These are phyloP conservation scores for Drechslera avenae DNA, from an alignment of 2,329 filamentous ascomycete species.

Conservation along the genomic window DNA sequence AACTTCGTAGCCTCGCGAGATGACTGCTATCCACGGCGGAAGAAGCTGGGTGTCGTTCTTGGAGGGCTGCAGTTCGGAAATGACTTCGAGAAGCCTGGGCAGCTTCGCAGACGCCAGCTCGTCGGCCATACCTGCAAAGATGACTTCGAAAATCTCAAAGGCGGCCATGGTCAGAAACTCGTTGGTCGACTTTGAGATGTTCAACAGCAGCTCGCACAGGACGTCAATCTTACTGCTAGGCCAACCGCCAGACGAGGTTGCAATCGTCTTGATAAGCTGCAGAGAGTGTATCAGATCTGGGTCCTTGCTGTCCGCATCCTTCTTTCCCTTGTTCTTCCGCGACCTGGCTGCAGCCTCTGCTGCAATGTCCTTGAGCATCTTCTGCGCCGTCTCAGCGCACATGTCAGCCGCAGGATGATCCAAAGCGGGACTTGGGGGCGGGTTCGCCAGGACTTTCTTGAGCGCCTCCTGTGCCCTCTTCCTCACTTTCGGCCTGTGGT, in stretches of 20 bases:
- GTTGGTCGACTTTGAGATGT: conserved; percentile 87
- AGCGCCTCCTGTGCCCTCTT: conserved; percentile 92
- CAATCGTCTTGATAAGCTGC: conserved; percentile 89
- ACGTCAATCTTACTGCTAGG: conserved; percentile 94
- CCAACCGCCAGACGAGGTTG: conserved; percentile 88
- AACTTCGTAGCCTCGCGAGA: conserved; percentile 93
- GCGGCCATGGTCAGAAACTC: conserved; percentile 96
- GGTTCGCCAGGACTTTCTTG: conserved; percentile 78
- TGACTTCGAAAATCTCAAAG: conserved; percentile 97
- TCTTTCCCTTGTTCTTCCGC: conserved; percentile 62
- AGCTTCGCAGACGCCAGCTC: conserved; percentile 89
- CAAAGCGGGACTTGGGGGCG: conserved; percentile 86
- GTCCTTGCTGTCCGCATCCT: conserved; percentile 67
- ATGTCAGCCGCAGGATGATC: conserved; percentile 96
- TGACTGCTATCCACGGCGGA: conserved; percentile 93
- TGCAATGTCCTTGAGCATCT: conserved; percentile 76
- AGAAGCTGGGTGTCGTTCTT: conserved; percentile 93
- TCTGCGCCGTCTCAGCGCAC: conserved; percentile 89
- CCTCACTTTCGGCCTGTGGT: conserved; percentile 88
- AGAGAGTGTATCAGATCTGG: conserved; percentile 88
- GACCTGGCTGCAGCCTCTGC: conserved; percentile 74
- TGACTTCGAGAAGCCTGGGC: conserved; percentile 85
- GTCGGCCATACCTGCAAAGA: conserved; percentile 88
- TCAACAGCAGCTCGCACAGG: conserved; percentile 85
- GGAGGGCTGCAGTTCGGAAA: conserved; percentile 87